Evolutionary conservation across 106 monocot species (phyloP), one percentile per base, ranked within the genome.

Genomic region (Narthecium ossifragum): DNA sequence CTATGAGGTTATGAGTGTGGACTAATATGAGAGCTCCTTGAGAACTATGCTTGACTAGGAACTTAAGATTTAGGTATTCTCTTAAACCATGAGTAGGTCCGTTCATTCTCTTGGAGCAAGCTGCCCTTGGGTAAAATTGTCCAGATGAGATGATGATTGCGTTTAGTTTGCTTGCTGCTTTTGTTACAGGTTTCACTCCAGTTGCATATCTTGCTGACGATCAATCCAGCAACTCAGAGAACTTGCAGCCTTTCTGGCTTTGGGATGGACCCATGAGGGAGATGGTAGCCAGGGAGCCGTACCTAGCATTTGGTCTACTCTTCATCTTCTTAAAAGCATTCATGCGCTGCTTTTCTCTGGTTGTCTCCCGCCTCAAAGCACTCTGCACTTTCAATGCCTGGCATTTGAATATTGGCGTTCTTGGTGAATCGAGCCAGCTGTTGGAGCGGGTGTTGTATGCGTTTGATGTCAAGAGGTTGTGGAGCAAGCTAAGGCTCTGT

Each of bases 401-500:
- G 62, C 64, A 51, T 59, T 21, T 80, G 23, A 77, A 94, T 30
- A 37, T 70, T 55, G 74, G 57, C 10, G 63, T 93, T 37, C 54
- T 77, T 32, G 71, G 79, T 11, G 89, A 74, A 61, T 55, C 70
- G 43, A 59, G 63, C 18, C 94, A 78, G 7, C 62, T 90, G 0
- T 60, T 94, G 25, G 78, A 71, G 15, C 69, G 70, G 23, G 68
- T 51, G 33, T 59, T 74, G 0, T 79, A 77, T 72, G 32, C 67
- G 18, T 46, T 89, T 18, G 82, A 89, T 69, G 15, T 80, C 31
- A 83, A 78, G 71, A 73, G 67, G 59, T 37, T 83, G 2, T 83
- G 85, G 71, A 90, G 67, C 85, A 82, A 86, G 58, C 43, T 88
- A 20, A 69, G 67, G 45, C 67, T 89, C 26, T 70, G 62, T 34